These are phyloP conservation scores for Globisporangium ultimum DNA, from an alignment of 352 stramenopile genomes.

Conservation along the genomic window DNA sequence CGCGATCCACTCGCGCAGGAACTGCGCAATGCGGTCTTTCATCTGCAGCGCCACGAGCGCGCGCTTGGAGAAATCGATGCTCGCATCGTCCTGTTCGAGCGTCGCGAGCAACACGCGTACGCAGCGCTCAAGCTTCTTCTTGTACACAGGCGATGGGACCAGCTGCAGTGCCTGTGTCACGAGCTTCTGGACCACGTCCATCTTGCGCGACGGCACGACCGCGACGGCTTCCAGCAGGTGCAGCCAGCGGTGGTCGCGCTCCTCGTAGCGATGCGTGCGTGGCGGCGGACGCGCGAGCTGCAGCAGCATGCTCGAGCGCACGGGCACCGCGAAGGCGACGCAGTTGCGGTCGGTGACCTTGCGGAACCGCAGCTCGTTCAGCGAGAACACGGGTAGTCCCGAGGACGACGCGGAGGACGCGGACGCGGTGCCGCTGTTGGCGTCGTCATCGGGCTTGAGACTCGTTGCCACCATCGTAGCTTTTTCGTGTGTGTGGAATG, in stretches of 20 bases:
- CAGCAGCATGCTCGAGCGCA: slow-evolving; percentile 54
- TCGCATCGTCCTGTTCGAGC: slow-evolving; percentile 14
- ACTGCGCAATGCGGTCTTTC: slow-evolving; percentile 67
- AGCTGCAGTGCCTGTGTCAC: slow-evolving; percentile 50
- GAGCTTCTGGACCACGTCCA: slow-evolving; percentile 44
- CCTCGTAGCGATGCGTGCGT: slow-evolving; percentile 44
- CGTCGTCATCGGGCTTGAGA: background rate
- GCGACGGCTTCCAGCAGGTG: slow-evolving; percentile 63
- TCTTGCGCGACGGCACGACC: slow-evolving; percentile 55
- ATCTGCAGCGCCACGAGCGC: slow-evolving; percentile 50
- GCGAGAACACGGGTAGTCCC: slow-evolving; percentile 47
- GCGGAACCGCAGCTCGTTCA: slow-evolving; percentile 38
- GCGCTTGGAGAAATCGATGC: slow-evolving; percentile 22
- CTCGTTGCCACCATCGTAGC: background rate
- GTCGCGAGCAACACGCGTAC: slow-evolving; percentile 30
- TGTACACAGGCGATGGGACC: slow-evolving; percentile 26
- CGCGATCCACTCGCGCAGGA: slow-evolving; percentile 66
- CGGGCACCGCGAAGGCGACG: slow-evolving; percentile 46
- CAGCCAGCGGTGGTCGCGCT: slow-evolving; percentile 66
- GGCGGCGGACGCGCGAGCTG: slow-evolving; percentile 32
- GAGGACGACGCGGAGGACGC: background rate
- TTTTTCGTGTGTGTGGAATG: background rate
- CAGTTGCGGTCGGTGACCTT: slow-evolving; percentile 60
- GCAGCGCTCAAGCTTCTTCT: slow-evolving; percentile 20
- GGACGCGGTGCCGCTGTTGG: background rate